Base-by-base conservation (phyloP, 345 rosid species). In the Mangifera indica region DNA sequence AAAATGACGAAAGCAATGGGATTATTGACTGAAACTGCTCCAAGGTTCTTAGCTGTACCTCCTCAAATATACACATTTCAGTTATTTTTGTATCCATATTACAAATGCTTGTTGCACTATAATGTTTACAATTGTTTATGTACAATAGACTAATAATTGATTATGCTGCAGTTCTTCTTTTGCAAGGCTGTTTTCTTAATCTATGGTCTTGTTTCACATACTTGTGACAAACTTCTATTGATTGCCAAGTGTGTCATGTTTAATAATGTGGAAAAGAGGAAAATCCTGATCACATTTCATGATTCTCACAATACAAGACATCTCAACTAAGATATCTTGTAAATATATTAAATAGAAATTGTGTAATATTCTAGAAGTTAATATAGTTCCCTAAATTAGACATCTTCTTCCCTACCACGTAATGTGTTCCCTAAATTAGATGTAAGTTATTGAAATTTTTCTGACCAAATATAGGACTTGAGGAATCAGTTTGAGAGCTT, bases 31-130 rank as follows among this genome's bases (percentile, higher is more conserved):
- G 5, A 67, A 14, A 5, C n/a, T 3, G 6, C 21, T 4, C 61
- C 37, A 32, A 53, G 60, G 49, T 13, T 67, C 17, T 53, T 49
- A 58, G 49, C 53, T 54, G 62, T 40, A 40, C 42, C 62, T 55
- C 21, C 62, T 40, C 13, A 44, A 17, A 58, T 45, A 45, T 60
- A 44, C 42, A 44, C 3, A 10, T 49, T 24, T 4, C n/a, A n/a
- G n/a, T n/a, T n/a, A 0, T 69, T 46, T 67, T 18, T 57, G 20
- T 54, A 40, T 44, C 48, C 32, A 54, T 68, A 44, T 59, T 45
- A 42, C 2, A 1, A 44, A 15, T 22, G 53, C 40, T 56, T 69
- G 53, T 17, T 15, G 14, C 53, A 21, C 17, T 63, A 56, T 44
- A 20, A 17, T 5, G 52, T 20, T 24, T 56, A 10, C 44, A 14